Evolutionary conservation across 2,329 filamentous ascomycete species (phyloP).

Genomic region (Paecilomyces formosus): DNA sequence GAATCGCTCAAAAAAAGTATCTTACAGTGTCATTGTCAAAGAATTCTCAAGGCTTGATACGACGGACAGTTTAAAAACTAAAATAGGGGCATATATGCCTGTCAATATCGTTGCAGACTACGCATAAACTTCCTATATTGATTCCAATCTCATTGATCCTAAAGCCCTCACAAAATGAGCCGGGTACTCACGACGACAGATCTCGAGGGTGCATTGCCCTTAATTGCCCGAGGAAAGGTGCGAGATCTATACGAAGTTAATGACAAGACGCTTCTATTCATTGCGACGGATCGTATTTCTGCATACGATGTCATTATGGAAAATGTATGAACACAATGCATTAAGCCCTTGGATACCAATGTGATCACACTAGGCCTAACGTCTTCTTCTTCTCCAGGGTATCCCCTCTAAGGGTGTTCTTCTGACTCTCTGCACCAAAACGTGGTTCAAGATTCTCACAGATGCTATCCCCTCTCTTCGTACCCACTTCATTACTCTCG

Average conservation of each 20-base stretch:
- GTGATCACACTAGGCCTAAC: not conserved
- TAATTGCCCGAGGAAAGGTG: conserved; percentile 63
- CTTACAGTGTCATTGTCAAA: not conserved
- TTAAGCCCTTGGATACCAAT: not conserved
- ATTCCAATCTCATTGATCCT: not conserved
- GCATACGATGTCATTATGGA: conserved; percentile 89
- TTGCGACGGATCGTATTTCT: conserved; percentile 83
- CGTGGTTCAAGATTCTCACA: conserved; percentile 60
- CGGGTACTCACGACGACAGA: conserved; percentile 34
- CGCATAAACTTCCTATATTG: too few species aligned
- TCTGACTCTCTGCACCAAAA: conserved; percentile 58
- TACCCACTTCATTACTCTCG: conserved; percentile 56
- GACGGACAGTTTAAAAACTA: too few species aligned
- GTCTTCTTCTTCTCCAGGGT: not conserved
- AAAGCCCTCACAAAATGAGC: conserved; percentile 19
- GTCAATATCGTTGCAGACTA: too few species aligned
- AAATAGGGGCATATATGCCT: too few species aligned
- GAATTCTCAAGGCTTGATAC: not conserved
- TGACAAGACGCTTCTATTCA: conserved; percentile 66
- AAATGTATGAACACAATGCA: conserved; percentile 40
- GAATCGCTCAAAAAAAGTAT: not conserved
- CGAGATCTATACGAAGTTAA: conserved; percentile 72
- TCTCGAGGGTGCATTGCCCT: conserved; percentile 36
- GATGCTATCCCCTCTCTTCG: conserved; percentile 49
- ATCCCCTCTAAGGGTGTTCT: conserved; percentile 32